These are phyloP conservation scores for Apiospora sp. DNA, from an alignment of 2,329 filamentous ascomycete genomes.

Conservation along the genomic window DNA sequence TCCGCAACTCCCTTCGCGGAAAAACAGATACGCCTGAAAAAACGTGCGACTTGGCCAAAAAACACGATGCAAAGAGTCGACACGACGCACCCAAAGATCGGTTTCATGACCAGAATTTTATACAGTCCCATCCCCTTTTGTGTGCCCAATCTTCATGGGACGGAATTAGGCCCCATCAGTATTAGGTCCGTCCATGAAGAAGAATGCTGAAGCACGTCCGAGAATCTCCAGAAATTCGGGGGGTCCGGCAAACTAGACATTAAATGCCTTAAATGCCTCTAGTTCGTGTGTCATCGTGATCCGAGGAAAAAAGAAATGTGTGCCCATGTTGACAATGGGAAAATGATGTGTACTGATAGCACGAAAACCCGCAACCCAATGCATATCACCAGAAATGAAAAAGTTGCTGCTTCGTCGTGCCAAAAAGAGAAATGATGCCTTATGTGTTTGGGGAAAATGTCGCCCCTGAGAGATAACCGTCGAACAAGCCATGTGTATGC, in stretches of 20 bases:
- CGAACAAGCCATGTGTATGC: constrained; percentile 45
- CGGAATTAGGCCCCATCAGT: constrained; percentile 12
- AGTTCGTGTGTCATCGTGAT: constrained; percentile 26
- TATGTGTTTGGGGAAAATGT: constrained; percentile 41
- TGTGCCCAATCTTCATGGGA: constrained; percentile 22
- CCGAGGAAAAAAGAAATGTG: constrained; percentile 10
- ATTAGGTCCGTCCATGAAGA: constrained; percentile 24
- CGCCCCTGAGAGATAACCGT: constrained; percentile 30
- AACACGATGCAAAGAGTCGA: constrained; percentile 18
- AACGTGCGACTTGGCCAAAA: constrained; percentile 21
- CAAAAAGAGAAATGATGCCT: constrained; percentile 35
- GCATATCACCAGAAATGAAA: constrained; percentile 56
- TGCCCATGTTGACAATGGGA: constrained; percentile 26
- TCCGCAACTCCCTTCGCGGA: constrained; percentile 16
- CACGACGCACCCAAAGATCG: constrained; percentile 21
- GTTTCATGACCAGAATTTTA: constrained; percentile 23
- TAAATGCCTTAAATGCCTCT: constrained; percentile 25
- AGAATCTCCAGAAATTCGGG: constrained; percentile 24
- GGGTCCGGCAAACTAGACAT: constrained; percentile 22
- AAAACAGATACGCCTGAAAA: constrained; percentile 17
- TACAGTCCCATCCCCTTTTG: constrained; percentile 17
- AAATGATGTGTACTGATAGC: constrained; percentile 38
- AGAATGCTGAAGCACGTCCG: constrained; percentile 4
- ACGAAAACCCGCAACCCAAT: constrained; percentile 50
- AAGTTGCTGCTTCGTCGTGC: constrained; percentile 41